phyloP scores from a whole-genome alignment of 306 rosid species.

The Acacia acuminata region DNA sequence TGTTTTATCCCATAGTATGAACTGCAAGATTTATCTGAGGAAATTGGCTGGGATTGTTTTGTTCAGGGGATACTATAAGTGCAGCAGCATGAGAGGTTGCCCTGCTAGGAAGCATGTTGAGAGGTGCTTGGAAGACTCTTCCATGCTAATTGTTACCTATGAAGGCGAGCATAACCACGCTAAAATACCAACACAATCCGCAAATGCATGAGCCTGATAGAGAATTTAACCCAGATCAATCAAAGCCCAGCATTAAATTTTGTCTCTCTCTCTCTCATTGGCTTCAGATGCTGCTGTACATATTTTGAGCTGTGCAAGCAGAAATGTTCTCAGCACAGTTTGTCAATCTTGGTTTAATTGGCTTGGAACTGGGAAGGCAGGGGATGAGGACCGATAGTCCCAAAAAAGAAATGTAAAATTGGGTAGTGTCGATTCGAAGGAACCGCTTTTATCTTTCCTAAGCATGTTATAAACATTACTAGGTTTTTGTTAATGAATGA shows the following conservation, averaged over 20 bases:
- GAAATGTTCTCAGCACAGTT: slow-evolving; percentile 42
- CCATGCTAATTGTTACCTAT: slow-evolving; percentile 93
- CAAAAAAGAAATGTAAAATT: slow-evolving; percentile 49
- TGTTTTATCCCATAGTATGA: slow-evolving; percentile 3
- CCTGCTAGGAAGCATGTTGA: slow-evolving; percentile 99
- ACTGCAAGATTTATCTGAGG: slow-evolving; percentile 19
- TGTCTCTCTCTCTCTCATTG: slow-evolving; percentile 38
- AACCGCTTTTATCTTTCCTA: slow-evolving; percentile 46
- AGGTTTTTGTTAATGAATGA: slow-evolving; percentile 47
- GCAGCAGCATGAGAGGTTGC: slow-evolving; percentile 99
- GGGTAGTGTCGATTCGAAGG: slow-evolving; percentile 50
- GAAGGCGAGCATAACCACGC: slow-evolving; percentile 99
- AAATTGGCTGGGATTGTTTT: slow-evolving; percentile 30
- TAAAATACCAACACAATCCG: slow-evolving; percentile 70
- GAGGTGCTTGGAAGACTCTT: slow-evolving; percentile 92
- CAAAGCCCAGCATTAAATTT: slow-evolving; percentile 20
- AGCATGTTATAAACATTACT: slow-evolving; percentile 51
- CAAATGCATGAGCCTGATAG: slow-evolving; percentile 65
- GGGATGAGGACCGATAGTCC: slow-evolving; percentile 25
- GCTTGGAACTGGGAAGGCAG: slow-evolving; percentile 42
- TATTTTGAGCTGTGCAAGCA: slow-evolving; percentile 58
- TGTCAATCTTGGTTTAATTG: slow-evolving; percentile 41
- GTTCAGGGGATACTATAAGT: slow-evolving; percentile 97
- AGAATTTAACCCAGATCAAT: slow-evolving; percentile 32
- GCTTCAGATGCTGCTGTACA: slow-evolving; percentile 77